Evolutionary conservation across 169 alveolate genomes (phyloP).

Genomic region (Besnoitia besnoiti): DNA sequence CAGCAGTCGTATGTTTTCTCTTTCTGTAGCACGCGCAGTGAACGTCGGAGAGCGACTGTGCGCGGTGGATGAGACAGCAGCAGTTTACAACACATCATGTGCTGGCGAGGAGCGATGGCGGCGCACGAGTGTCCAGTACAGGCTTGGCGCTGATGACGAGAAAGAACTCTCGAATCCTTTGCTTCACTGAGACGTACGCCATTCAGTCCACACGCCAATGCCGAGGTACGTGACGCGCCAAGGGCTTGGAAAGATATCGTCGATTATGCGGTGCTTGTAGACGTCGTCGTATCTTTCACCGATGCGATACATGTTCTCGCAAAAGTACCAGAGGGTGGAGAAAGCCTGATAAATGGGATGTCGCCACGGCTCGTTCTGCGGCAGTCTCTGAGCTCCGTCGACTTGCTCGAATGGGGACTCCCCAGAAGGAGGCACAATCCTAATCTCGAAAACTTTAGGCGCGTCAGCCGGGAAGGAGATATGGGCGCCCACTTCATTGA

Average conservation of each 20-base stretch:
- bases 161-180: no score
- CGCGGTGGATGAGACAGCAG: no score
- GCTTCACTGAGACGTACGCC: conserved; percentile 39
- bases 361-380: conserved; percentile 9
- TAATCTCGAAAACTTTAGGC: background rate
- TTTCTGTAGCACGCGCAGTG: no score
- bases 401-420: background rate
- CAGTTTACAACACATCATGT: no score
- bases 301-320: background rate
- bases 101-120: no score
- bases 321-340: background rate
- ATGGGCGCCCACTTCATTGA: background rate
- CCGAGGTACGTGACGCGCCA: conserved; percentile 28
- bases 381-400: background rate
- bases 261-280: background rate
- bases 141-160: no score
- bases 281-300: background rate
- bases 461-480: background rate
- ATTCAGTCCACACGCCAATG: background rate
- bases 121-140: no score
- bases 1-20: no score
- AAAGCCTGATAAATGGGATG: background rate
- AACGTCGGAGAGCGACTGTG: no score
- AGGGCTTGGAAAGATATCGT: background rate
- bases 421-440: background rate